Evolutionary conservation across 805 yeast genomes (phyloP).

Genomic region (Sugiyamaella valdiviana): DNA sequence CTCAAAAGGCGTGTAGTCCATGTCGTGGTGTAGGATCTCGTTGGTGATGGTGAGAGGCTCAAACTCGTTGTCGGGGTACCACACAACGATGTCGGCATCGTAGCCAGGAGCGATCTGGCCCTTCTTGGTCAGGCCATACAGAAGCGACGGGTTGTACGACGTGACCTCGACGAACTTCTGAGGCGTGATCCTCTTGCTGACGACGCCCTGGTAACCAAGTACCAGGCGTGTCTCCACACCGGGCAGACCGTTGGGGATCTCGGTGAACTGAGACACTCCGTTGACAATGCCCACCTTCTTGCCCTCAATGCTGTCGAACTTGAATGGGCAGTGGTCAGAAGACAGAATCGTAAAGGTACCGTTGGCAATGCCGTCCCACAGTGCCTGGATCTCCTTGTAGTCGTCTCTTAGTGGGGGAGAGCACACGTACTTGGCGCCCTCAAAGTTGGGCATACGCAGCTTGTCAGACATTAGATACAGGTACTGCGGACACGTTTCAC

Average conservation of each 20-base stretch:
- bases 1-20: constrained; percentile 22
- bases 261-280: constrained; percentile 38
- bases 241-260: constrained; percentile 45
- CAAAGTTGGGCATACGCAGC: constrained; percentile 33
- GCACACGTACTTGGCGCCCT: constrained; percentile 46
- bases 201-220: constrained; percentile 40
- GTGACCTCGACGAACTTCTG: constrained; percentile 42
- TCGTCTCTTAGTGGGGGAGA: constrained; percentile 45
- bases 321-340: constrained; percentile 44
- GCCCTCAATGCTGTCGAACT: constrained; percentile 38
- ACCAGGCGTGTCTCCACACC: constrained; percentile 46
- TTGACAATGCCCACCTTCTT: constrained; percentile 39
- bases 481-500: constrained; percentile 49
- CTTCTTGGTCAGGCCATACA: constrained; percentile 40
- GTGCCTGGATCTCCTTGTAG: constrained; percentile 36
- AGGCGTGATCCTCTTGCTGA: constrained; percentile 36
- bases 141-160: constrained; percentile 41
- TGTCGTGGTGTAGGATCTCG: constrained; percentile 14
- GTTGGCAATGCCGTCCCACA: constrained; percentile 42
- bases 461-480: constrained; percentile 39
- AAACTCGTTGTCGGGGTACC: constrained; percentile 40
- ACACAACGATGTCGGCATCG: constrained; percentile 45
- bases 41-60: constrained; percentile 17
- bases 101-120: constrained; percentile 42
- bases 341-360: constrained; percentile 44